Evolutionary conservation across 352 stramenopile species (phyloP).

Genomic region (Phytophthora hibernalis): DNA sequence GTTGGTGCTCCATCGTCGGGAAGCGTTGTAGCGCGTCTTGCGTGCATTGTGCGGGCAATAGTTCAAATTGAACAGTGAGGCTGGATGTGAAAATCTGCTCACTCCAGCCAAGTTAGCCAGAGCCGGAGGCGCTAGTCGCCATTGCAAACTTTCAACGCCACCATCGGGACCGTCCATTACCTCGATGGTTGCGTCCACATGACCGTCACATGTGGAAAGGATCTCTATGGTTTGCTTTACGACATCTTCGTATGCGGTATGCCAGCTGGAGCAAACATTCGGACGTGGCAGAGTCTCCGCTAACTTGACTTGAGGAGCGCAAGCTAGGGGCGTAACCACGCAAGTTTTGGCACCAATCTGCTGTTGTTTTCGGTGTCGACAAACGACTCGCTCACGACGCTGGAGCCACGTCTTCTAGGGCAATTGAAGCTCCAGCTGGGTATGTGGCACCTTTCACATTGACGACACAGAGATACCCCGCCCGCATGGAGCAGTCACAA

Average conservation of each 20-base stretch:
- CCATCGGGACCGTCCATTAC: constrained; percentile 28
- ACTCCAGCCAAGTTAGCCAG: constrained; percentile 24
- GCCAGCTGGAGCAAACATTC: constrained; percentile 21
- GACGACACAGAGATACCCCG: background rate
- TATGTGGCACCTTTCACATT: constrained; percentile 9
- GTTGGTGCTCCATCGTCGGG: background rate
- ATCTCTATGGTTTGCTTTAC: constrained; percentile 17
- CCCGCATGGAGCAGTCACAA: constrained; percentile 10
- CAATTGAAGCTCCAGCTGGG: constrained; percentile 10
- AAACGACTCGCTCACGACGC: background rate
- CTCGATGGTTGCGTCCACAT: constrained; percentile 34
- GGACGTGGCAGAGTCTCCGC: constrained; percentile 26
- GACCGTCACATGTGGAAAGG: constrained; percentile 13
- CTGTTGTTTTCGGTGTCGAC: constrained; percentile 4
- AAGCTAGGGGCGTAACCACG: constrained; percentile 20
- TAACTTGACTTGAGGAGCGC: constrained; percentile 13
- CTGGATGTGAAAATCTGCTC: background rate
- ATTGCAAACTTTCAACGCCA: constrained; percentile 27
- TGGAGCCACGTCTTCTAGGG: constrained; percentile 34
- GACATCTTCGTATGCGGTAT: constrained; percentile 7
- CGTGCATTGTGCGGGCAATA: constrained; percentile 3
- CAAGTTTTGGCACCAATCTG: background rate
- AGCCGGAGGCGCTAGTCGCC: constrained; percentile 31
- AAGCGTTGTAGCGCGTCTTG: constrained; percentile 27
- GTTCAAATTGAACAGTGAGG: constrained; percentile 28